Percentiles rank a stretch among this genome's conserved stretches.
These are phyloP conservation scores for Lithohypha guttulata DNA, from an alignment of 2,329 filamentous ascomycete genomes.

Conservation along the genomic window DNA sequence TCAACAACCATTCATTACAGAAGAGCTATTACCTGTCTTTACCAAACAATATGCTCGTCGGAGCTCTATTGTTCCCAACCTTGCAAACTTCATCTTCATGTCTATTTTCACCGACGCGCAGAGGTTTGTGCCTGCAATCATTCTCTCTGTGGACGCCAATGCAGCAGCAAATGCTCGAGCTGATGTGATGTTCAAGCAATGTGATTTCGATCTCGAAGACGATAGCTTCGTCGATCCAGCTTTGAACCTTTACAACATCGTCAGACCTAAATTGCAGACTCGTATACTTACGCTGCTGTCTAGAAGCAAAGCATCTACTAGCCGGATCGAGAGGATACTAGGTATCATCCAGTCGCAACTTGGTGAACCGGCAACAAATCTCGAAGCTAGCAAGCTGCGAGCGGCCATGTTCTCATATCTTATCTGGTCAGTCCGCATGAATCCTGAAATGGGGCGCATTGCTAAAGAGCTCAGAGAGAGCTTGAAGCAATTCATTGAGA, in stretches of 20 bases:
- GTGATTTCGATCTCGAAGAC: slow-evolving; percentile 58
- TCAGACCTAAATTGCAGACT: slow-evolving; percentile 61
- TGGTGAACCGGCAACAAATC: slow-evolving; percentile 42
- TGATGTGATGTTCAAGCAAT: slow-evolving; percentile 79
- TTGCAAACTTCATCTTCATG: slow-evolving; percentile 64
- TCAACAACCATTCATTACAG: slow-evolving; percentile 12
- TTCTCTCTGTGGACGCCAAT: slow-evolving; percentile 72
- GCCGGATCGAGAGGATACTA: slow-evolving; percentile 56
- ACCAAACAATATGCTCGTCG: slow-evolving; percentile 23
- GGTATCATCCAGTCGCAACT: slow-evolving; percentile 59
- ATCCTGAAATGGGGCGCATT: slow-evolving; percentile 53
- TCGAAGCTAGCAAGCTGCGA: slow-evolving; percentile 70
- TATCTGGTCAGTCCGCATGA: slow-evolving; percentile 73
- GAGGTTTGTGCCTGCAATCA: slow-evolving; percentile 71
- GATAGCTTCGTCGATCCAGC: slow-evolving; percentile 51
- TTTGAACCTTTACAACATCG: slow-evolving; percentile 62
- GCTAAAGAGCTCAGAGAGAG: slow-evolving; percentile 52
- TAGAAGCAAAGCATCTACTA: slow-evolving; percentile 64
- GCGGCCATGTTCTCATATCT: slow-evolving; percentile 77
- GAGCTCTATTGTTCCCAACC: slow-evolving; percentile 24
- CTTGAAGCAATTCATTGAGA: slow-evolving; percentile 62
- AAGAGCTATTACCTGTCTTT: slow-evolving; percentile 30
- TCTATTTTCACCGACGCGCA: slow-evolving; percentile 77
- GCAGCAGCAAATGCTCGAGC: slow-evolving; percentile 72
- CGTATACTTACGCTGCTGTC: slow-evolving; percentile 65